A percentile compares a stretch with the other conserved stretches of the same genome.
Evolutionary conservation across 106 monocot species (phyloP).

Genomic region (Allium sativum): DNA sequence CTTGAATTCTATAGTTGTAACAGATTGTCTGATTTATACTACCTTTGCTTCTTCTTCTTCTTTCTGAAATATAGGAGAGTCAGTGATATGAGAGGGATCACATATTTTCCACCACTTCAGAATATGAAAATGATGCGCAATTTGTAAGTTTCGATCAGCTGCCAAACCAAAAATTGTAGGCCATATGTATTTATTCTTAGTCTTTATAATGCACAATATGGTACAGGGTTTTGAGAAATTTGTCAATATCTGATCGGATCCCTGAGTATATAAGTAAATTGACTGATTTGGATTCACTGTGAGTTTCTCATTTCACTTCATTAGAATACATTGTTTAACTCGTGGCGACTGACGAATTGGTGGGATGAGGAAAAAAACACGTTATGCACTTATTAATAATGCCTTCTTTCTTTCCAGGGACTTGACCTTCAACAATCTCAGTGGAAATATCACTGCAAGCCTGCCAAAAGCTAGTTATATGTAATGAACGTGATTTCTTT

Average conservation of each 20-base stretch:
- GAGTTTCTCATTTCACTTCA: slow-evolving; percentile 2
- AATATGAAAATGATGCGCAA: slow-evolving; percentile 20
- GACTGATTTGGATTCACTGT: slow-evolving; percentile 16
- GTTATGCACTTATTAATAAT: neutral
- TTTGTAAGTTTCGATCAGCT: slow-evolving; percentile 18
- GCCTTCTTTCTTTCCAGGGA: slow-evolving; percentile 25
- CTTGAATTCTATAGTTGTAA: too few species aligned
- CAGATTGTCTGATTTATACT: too few species aligned
- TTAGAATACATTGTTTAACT: too few species aligned
- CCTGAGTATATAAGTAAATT: slow-evolving; percentile 35
- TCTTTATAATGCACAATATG: neutral
- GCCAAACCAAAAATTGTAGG: too few species aligned
- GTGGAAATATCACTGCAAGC: slow-evolving; percentile 29
- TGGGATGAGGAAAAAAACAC: too few species aligned
- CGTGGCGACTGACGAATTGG: too few species aligned
- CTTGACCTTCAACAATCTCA: slow-evolving; percentile 50
- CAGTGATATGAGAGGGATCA: slow-evolving; percentile 29
- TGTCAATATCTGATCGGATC: slow-evolving; percentile 34
- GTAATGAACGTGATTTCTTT: slow-evolving; percentile 17
- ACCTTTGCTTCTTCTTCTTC: neutral
- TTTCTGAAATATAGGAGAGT: slow-evolving; percentile 30
- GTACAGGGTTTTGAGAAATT: slow-evolving; percentile 30
- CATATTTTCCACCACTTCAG: slow-evolving; percentile 36
- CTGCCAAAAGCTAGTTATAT: slow-evolving; percentile 22
- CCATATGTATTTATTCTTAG: neutral